Base-by-base conservation (phyloP, 441 rosid species). In the Oxalis stricta region DNA sequence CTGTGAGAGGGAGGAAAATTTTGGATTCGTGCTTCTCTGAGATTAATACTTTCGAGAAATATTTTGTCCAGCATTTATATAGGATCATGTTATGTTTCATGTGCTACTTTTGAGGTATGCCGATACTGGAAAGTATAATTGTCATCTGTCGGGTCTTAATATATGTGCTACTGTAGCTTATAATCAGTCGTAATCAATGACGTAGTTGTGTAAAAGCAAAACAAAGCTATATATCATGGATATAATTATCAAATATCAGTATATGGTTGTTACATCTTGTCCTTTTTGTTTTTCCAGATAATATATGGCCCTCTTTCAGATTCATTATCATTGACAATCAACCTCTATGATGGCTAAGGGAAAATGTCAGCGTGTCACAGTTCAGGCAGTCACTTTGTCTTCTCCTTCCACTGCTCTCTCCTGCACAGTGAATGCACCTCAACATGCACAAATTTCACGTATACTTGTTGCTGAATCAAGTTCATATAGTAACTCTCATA, bases 321-420 rank as follows among this genome's bases (percentile, higher is more conserved):
- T 45, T 56, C 18, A 20, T 26, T 7, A 12, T 39, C 18, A 12
- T 47, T 24, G 19, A 31, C 38, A 48, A 38, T 33, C 45, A 52
- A 37, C 23, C 47, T 32, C 41, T 37, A 48, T 33, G 55, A 39
- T 38, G 23, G 53, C 46, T 26, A 34, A n/a, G n/a, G n/a, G 24
- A 18, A 35, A 41, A 48, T 32, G 50, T 51, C 40, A 8, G 13
- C 48, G 23, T 18, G 19, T 45, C 13, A 37, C 29, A 41, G 60
- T 71, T 66, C 69, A 61, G 34, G 51, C 73, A 34, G 93, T 80
- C 34, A 76, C 81, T 57, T 66, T 41, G 33, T 74, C 84, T 44
- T 79, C 58, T 50, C 97, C 89, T 55, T 81, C 89, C 47, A 58
- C 72, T 2, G 56, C 70, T 22, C 66, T 81, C 48, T 81, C 89